Percentiles rank a stretch among this genome's conserved stretches.
These are phyloP conservation scores for Pseudotsuga menziesii DNA, from an alignment of 75 land plant species.

Conservation along the genomic window DNA sequence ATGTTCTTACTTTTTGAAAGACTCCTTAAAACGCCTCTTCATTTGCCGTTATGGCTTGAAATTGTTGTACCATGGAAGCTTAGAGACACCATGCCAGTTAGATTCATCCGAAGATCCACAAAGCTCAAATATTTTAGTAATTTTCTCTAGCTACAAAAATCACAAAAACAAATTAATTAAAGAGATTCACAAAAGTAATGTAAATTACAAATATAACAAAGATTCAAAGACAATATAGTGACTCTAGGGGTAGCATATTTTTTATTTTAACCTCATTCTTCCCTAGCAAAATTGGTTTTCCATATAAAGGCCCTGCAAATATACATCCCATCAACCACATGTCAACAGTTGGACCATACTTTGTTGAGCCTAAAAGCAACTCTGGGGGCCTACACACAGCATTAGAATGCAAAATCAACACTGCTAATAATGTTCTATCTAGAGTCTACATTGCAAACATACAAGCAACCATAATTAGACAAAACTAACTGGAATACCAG, in stretches of 20 bases:
- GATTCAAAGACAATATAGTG: neutral
- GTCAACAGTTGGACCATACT: constrained; percentile 96
- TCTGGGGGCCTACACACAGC: constrained; percentile 73
- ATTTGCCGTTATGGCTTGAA: constrained; percentile 67
- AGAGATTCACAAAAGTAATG: neutral
- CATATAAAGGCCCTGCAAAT: constrained; percentile 89
- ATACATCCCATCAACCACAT: constrained; percentile 99
- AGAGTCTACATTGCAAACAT: neutral
- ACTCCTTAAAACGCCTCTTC: constrained; percentile 74
- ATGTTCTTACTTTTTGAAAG: constrained; percentile 66
- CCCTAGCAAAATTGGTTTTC: constrained; percentile 87
- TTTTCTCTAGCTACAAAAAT: constrained; percentile 62
- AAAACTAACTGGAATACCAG: neutral
- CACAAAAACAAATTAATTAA: neutral
- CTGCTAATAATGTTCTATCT: no score
- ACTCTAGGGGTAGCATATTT: neutral
- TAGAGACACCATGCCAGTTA: constrained; percentile 89
- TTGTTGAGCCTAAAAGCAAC: constrained; percentile 80
- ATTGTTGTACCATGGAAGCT: constrained; percentile 65
- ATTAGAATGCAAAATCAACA: constrained; percentile 7
- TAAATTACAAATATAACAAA: neutral
- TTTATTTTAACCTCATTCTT: constrained; percentile 76
- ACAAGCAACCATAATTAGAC: neutral
- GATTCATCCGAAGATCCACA: constrained; percentile 92
- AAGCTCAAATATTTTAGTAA: constrained; percentile 77